Evolutionary conservation across 768 basidiomycete species (phyloP).

Genomic region (Collybia sordida): DNA sequence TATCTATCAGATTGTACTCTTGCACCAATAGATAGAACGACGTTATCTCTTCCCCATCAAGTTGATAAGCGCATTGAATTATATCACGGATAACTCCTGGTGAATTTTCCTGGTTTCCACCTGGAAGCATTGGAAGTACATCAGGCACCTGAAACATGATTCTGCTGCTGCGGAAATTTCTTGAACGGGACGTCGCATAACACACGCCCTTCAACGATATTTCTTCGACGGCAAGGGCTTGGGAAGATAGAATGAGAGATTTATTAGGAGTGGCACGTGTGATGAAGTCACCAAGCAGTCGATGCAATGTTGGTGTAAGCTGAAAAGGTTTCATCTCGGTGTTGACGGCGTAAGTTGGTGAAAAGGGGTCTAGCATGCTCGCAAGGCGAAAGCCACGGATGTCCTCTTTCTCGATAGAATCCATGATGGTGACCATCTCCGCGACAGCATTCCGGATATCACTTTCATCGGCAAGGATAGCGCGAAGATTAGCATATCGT

Average conservation of each 20-base stretch:
- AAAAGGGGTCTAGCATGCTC: constrained; percentile 4
- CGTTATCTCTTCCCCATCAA: background rate
- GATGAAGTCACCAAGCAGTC: background rate
- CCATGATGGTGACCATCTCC: constrained; percentile 8
- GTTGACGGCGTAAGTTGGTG: background rate
- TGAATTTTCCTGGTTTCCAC: background rate
- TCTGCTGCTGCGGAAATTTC: constrained; percentile 7
- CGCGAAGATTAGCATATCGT: constrained; percentile 11
- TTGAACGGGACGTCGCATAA: constrained; percentile 7
- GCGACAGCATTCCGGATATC: background rate
- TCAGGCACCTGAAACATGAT: constrained; percentile 5
- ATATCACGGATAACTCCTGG: constrained; percentile 4
- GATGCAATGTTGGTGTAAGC: background rate
- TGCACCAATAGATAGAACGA: constrained; percentile 7
- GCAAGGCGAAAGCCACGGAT: constrained; percentile 8
- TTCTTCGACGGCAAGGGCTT: constrained; percentile 1
- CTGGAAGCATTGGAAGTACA: background rate
- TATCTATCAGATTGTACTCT: background rate
- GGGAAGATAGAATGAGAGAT: background rate
- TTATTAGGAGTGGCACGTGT: background rate
- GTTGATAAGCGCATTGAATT: constrained; percentile 3
- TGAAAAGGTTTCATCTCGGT: background rate
- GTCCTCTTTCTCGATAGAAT: constrained; percentile 13
- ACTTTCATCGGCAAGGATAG: constrained; percentile 10
- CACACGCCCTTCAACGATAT: constrained; percentile 8